phyloP scores from a whole-genome alignment of 2,329 filamentous ascomycete species.

The Juglanconis oblonga region DNA sequence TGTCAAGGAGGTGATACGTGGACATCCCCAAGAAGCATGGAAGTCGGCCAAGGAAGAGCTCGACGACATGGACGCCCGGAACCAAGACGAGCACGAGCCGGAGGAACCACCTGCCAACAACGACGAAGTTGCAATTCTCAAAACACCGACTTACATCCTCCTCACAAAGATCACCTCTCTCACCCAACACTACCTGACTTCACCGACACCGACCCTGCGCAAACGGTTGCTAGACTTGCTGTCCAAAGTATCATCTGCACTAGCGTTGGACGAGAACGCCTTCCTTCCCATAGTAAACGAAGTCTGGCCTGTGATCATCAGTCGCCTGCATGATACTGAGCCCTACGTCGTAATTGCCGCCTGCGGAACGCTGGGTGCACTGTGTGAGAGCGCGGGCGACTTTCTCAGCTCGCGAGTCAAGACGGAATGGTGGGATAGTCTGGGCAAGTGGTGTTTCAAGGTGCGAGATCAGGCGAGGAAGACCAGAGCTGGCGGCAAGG shows the following conservation, averaged over 20 bases:
- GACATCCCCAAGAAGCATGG: constrained; percentile 37
- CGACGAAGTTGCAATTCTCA: constrained; percentile 46
- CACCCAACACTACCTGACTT: constrained; percentile 88
- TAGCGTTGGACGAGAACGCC: constrained; percentile 73
- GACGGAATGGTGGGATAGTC: constrained; percentile 63
- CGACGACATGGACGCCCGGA: constrained; percentile 21
- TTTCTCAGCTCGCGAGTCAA: constrained; percentile 78
- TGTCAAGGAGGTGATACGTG: constrained; percentile 29
- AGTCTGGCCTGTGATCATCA: constrained; percentile 79
- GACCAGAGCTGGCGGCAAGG: constrained; percentile 13
- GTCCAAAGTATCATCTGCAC: constrained; percentile 65
- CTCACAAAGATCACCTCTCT: constrained; percentile 78
- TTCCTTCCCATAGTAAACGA: constrained; percentile 89
- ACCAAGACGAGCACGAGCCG: constrained; percentile 31
- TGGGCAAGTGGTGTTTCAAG: constrained; percentile 47
- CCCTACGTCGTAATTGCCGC: constrained; percentile 68
- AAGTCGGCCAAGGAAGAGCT: constrained; percentile 30
- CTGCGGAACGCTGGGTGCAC: constrained; percentile 62
- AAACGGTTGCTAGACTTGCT: constrained; percentile 77
- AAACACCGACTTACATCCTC: constrained; percentile 76
- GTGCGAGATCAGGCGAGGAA: constrained; percentile 38
- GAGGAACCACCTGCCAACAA: constrained; percentile 30
- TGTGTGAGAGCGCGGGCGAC: constrained; percentile 72
- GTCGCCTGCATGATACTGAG: constrained; percentile 65
- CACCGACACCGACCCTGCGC: constrained; percentile 74